Evolutionary conservation across 768 basidiomycete genomes (phyloP).

Genomic region (Arthromyces matolae): DNA sequence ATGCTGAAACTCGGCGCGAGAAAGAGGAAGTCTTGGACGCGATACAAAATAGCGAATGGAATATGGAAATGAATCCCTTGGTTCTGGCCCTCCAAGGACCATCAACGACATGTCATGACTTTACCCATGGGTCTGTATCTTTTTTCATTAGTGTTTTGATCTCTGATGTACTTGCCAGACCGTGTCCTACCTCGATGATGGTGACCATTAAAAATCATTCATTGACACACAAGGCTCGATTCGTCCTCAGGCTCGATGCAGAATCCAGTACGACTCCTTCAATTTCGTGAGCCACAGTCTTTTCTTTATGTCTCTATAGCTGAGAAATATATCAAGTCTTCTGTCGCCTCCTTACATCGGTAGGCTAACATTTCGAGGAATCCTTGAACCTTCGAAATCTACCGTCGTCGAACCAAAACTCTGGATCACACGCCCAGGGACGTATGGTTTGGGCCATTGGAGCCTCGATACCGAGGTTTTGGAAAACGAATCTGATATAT

Average conservation of each 20-base stretch:
- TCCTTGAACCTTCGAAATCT: slow-evolving; percentile 46
- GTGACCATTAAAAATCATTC: slow-evolving; percentile 74
- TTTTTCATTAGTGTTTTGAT: background rate
- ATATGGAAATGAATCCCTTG: slow-evolving; percentile 73
- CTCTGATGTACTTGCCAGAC: slow-evolving; percentile 35
- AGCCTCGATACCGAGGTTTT: slow-evolving; percentile 62
- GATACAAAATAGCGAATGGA: slow-evolving; percentile 71
- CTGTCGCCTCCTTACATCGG: slow-evolving; percentile 60
- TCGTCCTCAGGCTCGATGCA: slow-evolving; percentile 45
- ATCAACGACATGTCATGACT: slow-evolving; percentile 55
- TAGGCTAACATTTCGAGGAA: slow-evolving; percentile 61
- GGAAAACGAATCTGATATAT: slow-evolving; percentile 23
- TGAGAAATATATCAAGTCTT: slow-evolving; percentile 30
- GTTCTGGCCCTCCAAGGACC: slow-evolving; percentile 46
- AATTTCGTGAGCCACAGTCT: slow-evolving; percentile 9
- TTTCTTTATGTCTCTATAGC: background rate
- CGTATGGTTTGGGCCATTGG: slow-evolving; percentile 68
- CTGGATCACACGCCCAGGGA: slow-evolving; percentile 61
- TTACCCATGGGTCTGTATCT: slow-evolving; percentile 59
- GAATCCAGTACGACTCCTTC: slow-evolving; percentile 14
- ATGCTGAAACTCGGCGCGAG: slow-evolving; percentile 83
- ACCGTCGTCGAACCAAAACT: slow-evolving; percentile 45
- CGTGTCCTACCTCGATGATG: slow-evolving; percentile 47
- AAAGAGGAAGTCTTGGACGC: slow-evolving; percentile 62
- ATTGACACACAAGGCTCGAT: slow-evolving; percentile 54